Percentiles rank a stretch among this genome's conserved stretches.
These are phyloP conservation scores for Neurospora sp. DNA, from an alignment of 495 filamentous ascomycete genomes.

Conservation along the genomic window DNA sequence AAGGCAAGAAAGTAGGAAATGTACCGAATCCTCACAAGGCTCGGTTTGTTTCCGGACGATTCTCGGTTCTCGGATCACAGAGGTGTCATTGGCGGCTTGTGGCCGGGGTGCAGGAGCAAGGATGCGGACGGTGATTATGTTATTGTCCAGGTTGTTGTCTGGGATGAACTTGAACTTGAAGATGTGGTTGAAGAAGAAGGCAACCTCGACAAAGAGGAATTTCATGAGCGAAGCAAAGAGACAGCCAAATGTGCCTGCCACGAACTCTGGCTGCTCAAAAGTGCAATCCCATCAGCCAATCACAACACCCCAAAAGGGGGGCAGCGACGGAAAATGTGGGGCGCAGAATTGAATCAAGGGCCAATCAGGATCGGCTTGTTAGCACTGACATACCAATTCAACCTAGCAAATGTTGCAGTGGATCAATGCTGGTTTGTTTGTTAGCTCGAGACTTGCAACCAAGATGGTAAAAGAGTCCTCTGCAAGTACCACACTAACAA, in stretches of 20 bases:
- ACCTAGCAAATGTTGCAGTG: neutral
- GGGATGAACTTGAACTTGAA: neutral
- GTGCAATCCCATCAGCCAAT: neutral
- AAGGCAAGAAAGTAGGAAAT: neutral
- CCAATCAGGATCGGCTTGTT: neutral
- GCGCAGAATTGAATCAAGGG: neutral
- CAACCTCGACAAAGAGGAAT: neutral
- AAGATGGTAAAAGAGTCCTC: no score
- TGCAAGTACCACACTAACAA: no score
- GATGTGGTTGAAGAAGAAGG: neutral
- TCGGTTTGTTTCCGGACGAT: neutral
- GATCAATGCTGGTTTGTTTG: no score
- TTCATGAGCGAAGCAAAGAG: neutral
- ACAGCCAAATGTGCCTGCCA: neutral
- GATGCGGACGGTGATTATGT: neutral
- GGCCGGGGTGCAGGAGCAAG: neutral
- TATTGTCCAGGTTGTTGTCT: neutral
- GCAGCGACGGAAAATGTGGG: neutral
- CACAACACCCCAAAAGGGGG: neutral
- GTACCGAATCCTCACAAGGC: neutral
- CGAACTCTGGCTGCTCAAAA: neutral
- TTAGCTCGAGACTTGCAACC: no score
- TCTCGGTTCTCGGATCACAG: neutral
- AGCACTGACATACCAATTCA: neutral
- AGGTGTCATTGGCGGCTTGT: neutral